phyloP scores from a whole-genome alignment of 1,284 basidiomycete genomes.

The Rhodotorula sp. region DNA sequence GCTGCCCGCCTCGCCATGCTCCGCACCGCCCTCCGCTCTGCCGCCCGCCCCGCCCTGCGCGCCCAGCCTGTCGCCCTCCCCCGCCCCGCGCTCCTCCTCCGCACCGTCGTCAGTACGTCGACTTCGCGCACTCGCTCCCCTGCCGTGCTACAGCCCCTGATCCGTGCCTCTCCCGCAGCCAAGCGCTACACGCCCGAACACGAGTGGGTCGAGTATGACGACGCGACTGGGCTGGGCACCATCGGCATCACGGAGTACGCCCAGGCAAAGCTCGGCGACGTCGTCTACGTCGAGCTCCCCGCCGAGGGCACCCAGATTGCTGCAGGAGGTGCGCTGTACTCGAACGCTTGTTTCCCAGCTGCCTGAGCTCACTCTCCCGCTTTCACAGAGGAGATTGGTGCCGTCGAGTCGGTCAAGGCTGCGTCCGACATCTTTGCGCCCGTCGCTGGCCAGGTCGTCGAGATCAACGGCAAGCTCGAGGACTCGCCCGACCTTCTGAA shows the following conservation, averaged over 20 bases:
- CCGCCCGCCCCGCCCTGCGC: conserved; percentile 11
- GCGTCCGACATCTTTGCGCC: conserved; percentile 71
- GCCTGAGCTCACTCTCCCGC: not conserved
- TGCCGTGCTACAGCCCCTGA: not conserved
- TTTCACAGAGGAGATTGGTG: conserved; percentile 78
- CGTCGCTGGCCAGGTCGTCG: conserved; percentile 77
- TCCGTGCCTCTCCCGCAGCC: conserved; percentile 57
- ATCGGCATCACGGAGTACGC: conserved; percentile 93
- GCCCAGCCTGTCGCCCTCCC: not conserved
- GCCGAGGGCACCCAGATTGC: conserved; percentile 65
- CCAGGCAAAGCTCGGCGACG: conserved; percentile 88
- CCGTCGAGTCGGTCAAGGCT: conserved; percentile 92
- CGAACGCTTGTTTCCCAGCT: not conserved
- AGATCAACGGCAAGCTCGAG: conserved; percentile 74
- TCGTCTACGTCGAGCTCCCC: conserved; percentile 95
- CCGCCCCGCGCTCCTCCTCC: conserved; percentile 3
- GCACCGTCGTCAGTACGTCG: conserved; percentile 38
- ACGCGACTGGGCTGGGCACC: conserved; percentile 73
- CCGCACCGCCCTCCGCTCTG: conserved; percentile 21
- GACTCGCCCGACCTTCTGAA: conserved; percentile 79
- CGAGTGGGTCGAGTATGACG: conserved; percentile 83
- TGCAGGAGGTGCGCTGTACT: conserved; percentile 67
- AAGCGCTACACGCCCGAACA: conserved; percentile 86
- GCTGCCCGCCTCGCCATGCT: conserved; percentile 4
- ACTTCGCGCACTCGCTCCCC: not conserved